phyloP scores from a whole-genome alignment of 2,329 filamentous ascomycete genomes.

The Hymenoscyphus fraxineus region DNA sequence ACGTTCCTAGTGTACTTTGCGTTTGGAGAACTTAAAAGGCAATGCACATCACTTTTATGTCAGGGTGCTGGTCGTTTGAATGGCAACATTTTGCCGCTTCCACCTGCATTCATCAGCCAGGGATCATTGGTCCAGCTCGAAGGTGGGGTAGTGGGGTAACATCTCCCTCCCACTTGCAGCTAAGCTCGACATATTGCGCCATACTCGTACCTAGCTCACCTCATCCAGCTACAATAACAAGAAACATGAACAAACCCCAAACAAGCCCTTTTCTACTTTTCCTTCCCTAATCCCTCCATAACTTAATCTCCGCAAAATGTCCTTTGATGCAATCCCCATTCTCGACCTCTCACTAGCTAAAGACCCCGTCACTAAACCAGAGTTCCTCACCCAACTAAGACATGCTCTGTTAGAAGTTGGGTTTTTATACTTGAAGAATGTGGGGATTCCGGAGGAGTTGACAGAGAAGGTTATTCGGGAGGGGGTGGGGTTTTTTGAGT shows the following conservation, averaged over 20 bases:
- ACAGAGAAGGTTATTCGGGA: slow-evolving; percentile 63
- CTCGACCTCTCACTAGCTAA: slow-evolving; percentile 68
- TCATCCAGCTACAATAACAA: too few relatives aligned
- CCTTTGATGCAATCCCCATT: slow-evolving; percentile 71
- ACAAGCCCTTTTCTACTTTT: not conserved
- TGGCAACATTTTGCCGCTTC: too few relatives aligned
- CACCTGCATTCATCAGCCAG: not conserved
- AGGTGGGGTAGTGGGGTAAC: slow-evolving; percentile 8
- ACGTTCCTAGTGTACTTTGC: too few relatives aligned
- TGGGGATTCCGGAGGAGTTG: slow-evolving; percentile 64
- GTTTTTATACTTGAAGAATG: slow-evolving; percentile 80
- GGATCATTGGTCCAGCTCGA: not conserved
- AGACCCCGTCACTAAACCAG: slow-evolving; percentile 62
- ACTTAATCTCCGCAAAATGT: slow-evolving; percentile 26
- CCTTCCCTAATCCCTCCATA: not conserved
- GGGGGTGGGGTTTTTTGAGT: slow-evolving; percentile 71
- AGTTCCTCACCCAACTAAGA: slow-evolving; percentile 67
- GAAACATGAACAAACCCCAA: not conserved
- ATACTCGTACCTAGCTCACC: not conserved
- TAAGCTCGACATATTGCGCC: not conserved
- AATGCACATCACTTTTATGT: too few relatives aligned
- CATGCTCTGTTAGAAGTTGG: slow-evolving; percentile 81
- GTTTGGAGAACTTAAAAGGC: too few relatives aligned
- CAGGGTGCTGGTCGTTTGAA: too few relatives aligned
- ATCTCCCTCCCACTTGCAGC: not conserved